Evolutionary conservation across 306 rosid genomes (phyloP), one percentile per base, ranked within the genome.

Genomic region (Acacia crassicarpa): DNA sequence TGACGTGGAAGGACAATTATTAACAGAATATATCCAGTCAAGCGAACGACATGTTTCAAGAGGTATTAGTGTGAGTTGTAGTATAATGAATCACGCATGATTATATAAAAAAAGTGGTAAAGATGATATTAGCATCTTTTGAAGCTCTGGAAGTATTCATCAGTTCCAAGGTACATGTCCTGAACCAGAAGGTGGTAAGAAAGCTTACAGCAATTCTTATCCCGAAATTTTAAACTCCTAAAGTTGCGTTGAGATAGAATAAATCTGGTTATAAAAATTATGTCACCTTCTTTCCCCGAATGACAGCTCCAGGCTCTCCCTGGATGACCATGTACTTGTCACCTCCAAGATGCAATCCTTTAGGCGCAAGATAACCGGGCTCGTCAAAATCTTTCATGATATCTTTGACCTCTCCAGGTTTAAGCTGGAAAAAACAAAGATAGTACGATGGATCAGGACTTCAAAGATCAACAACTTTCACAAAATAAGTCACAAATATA

Each of bases 361-460:
- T 95, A 8, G 99, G 99, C 30, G 99, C 99, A 86, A 95, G 99
- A 84, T 87, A 75, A 1, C 99, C 99, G 0, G 98, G 98, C 82
- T 95, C 99, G 2, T 91, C 98, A 48, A 95, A 95, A 89, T 95
- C 98, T 82, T 93, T 93, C 89, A 84, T 85, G 85, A 95, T 93
- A 19, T 19, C 91, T 81, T 66, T 81, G 66, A 91, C 72, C 86
- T 95, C 98, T 58, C 86, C 69, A 74, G 94, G 33, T 85, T 91
- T 91, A 30, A 80, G 63, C 99, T 95, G 90, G 5, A 13, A 66
- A 87, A 40, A 11, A 70, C 11, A 67, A 53, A n/a, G 8, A 58
- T 3, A 58, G n/a, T 66, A 23, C 23, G 54, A 59, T 10, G n/a
- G 65, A 83, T 78, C 75, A 76, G 35, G 63, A 22, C 54, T 48